Evolutionary conservation across 495 filamentous ascomycete genomes (phyloP), one percentile per base, ranked within the genome.

Genomic region (Podospora anserina): DNA sequence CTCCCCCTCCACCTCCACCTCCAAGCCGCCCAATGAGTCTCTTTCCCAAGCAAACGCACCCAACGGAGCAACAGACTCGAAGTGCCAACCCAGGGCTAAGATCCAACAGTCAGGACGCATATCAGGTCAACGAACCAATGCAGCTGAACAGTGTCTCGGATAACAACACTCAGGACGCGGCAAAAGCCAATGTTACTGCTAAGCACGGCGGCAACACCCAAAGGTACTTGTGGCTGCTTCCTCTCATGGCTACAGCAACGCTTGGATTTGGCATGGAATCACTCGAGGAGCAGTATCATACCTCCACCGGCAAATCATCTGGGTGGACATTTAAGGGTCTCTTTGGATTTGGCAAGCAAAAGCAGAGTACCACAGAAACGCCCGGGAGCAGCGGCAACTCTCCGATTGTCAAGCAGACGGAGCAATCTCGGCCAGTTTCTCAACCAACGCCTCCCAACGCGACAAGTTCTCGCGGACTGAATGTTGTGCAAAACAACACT

Each of bases 191-290:
- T 5, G 7, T 5, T 18, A 4, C 23, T 55, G 16, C 39, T 18
- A 9, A 7, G 3, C 4, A 5, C 0, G 7, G 9, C 23, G 18
- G 20, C 2, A 61, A 61, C 18, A 64, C 66, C 20, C 53, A 70
- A 32, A 70, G 63, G 60, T 60, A 70, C 53, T 60, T 63, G 6
- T 70, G 68, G 68, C 32, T 70, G 26, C 64, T 70, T 16, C 68
- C 68, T 26, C 13, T 70, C 16, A 66, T 70, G 68, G 26, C 64
- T 16, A 49, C 59, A 3, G 68, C 68, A 2, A 70, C 68, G 1
- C 16, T 70, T 54, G 68, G 68, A 16, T 66, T 58, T 53, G 64
- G 64, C 1, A 49, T 66, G 49, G 59, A 70, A 32, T 63, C 49
- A 2, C 49, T 70, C 11, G 64, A 70, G 26, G 59, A 63, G 9